Conservation (phyloP, 1,139 yeast species). For the Yarrowia galli region DNA sequence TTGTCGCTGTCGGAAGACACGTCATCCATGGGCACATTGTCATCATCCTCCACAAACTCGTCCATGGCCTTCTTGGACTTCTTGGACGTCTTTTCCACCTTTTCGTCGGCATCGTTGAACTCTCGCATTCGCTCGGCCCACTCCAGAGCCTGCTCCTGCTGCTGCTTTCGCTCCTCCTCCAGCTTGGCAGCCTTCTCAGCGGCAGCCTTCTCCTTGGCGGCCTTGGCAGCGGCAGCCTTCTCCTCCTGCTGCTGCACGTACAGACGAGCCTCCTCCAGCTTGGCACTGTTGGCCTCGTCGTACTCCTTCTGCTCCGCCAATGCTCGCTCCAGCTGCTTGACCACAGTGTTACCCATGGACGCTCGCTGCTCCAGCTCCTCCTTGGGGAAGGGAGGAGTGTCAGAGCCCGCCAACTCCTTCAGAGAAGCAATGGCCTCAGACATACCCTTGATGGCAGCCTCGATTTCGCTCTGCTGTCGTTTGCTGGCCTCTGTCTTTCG, state of each 20-base stretch:
- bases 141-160: constrained; percentile 83
- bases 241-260: constrained; percentile 66
- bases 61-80: constrained; percentile 42
- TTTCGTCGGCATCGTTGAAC: constrained; percentile 49
- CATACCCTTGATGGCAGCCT: constrained; percentile 63
- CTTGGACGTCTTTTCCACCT: constrained; percentile 47
- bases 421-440: constrained; percentile 68
- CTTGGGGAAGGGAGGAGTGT: constrained; percentile 75
- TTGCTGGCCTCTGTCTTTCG: constrained; percentile 67
- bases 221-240: constrained; percentile 52
- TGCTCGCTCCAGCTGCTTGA: constrained; percentile 72
- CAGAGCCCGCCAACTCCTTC: constrained; percentile 64
- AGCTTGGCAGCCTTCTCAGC: constrained; percentile 57
- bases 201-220: constrained; percentile 50
- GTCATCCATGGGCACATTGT: constrained; percentile 40
- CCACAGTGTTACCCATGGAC: constrained; percentile 79
- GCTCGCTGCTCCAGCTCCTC: constrained; percentile 86
- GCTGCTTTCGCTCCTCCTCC: constrained; percentile 72
- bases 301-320: constrained; percentile 75
- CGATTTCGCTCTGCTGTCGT: constrained; percentile 69
- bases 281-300: constrained; percentile 64
- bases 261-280: constrained; percentile 76
- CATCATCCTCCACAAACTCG: constrained; percentile 41
- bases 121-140: constrained; percentile 65
- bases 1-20: constrained; percentile 39